Percentiles rank a stretch among this genome's conserved stretches.
These are phyloP conservation scores for Hirsutella thompsonii DNA, from an alignment of 2,329 filamentous ascomycete species.

Conservation along the genomic window DNA sequence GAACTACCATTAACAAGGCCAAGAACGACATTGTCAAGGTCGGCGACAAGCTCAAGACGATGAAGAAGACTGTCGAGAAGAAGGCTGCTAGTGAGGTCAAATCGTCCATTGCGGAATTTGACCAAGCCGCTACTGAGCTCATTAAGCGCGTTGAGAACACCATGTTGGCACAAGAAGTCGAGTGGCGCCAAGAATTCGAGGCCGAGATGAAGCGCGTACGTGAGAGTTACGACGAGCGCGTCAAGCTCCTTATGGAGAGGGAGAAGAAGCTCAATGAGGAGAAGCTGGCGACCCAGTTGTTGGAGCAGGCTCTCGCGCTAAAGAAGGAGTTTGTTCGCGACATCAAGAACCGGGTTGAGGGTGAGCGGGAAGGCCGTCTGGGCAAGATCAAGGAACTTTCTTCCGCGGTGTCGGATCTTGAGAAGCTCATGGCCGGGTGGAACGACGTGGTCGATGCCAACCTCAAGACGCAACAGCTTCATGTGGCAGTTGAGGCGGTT, in stretches of 20 bases:
- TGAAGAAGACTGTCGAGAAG: conserved; percentile 58
- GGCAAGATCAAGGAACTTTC: conserved; percentile 75
- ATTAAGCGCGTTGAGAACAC: conserved; percentile 75
- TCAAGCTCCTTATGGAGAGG: conserved; percentile 66
- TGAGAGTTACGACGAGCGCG: conserved; percentile 64
- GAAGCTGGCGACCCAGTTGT: conserved; percentile 68
- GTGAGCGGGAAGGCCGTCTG: conserved; percentile 76
- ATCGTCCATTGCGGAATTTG: conserved; percentile 64
- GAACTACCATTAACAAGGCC: conserved; percentile 66
- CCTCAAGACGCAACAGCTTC: conserved; percentile 87
- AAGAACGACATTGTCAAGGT: conserved; percentile 73
- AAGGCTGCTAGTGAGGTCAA: conserved; percentile 65
- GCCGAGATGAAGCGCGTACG: conserved; percentile 71
- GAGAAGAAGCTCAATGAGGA: conserved; percentile 72
- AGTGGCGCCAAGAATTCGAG: conserved; percentile 80
- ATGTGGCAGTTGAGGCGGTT: conserved; percentile 90
- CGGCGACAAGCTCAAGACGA: conserved; percentile 60
- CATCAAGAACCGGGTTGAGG: conserved; percentile 71
- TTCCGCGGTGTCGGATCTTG: conserved; percentile 65
- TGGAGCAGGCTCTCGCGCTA: conserved; percentile 81
- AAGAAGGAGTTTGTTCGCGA: conserved; percentile 74
- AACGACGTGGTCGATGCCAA: conserved; percentile 83
- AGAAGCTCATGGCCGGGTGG: conserved; percentile 80
- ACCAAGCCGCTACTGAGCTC: conserved; percentile 77
- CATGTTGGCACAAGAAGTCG: conserved; percentile 66